These are phyloP conservation scores for Elymus sibiricus DNA, from an alignment of 176 grass and related monocot species.

Conservation along the genomic window DNA sequence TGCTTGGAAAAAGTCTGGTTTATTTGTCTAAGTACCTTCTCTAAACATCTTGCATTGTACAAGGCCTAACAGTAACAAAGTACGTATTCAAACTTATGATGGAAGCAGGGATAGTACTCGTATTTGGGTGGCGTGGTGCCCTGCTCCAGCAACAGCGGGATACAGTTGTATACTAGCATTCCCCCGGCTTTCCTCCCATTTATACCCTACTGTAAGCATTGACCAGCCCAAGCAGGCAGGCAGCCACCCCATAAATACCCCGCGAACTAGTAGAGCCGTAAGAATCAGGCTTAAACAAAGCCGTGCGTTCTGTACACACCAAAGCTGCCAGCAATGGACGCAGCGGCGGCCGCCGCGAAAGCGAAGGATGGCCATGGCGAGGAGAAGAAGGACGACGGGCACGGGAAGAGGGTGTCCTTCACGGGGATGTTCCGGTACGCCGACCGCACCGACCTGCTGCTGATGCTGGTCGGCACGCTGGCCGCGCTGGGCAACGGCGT, in stretches of 20 bases:
- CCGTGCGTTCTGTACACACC: not conserved
- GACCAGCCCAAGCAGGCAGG: not conserved
- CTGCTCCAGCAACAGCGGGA: not conserved
- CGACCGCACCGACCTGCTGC: constrained; percentile 42
- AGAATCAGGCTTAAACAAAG: not conserved
- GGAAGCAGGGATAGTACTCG: too few relatives aligned
- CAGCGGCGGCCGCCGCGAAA: not conserved
- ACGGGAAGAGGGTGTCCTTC: constrained; percentile 34
- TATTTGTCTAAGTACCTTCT: too few relatives aligned
- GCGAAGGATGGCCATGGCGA: constrained; percentile 14
- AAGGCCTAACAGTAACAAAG: too few relatives aligned
- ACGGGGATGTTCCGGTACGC: constrained; percentile 41
- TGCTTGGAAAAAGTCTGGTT: too few relatives aligned
- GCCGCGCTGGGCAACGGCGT: constrained; percentile 53
- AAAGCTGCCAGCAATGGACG: constrained; percentile 11
- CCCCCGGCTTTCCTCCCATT: not conserved
- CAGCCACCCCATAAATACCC: constrained; percentile 35
- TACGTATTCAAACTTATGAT: too few relatives aligned
- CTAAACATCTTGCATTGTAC: too few relatives aligned
- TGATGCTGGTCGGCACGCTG: constrained; percentile 44
- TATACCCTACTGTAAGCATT: not conserved
- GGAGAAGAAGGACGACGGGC: not conserved
- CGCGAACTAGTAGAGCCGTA: not conserved
- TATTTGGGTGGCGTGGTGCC: too few relatives aligned
- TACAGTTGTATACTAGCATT: not conserved